Evolutionary conservation across 441 rosid genomes (phyloP), one percentile per base, ranked within the genome.

Genomic region (Erodium moschatum): DNA sequence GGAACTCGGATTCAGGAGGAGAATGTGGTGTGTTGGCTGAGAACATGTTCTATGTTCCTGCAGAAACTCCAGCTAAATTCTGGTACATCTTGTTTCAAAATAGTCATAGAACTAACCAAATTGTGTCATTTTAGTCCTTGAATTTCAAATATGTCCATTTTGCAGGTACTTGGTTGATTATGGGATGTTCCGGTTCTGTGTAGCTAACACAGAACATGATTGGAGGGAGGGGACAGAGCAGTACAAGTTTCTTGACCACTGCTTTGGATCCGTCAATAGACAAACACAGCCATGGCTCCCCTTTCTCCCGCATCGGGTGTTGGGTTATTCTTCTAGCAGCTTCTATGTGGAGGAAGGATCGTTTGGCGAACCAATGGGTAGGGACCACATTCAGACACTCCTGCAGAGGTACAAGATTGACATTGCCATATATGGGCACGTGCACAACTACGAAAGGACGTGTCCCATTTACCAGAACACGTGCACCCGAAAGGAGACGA

Each of bases 21-120:
- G 97, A 93, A 78, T 93, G 97, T 60, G 97, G 97, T 60, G 98
- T 93, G 72, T 87, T 68, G 18, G 88, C 97, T 33, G 91, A 90
- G 86, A 90, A 90, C 62, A 88, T 88, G 88, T 93, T 85, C 77
- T 89, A 83, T 72, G 86, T 85, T 75, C 97, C 97, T 54, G 91
- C 97, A 2, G 91, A 89, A 76, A 91, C 91, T 85, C 79, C 81
- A 76, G 97, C 97, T 19, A 93, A 93, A 72, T 93, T 86, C 75
- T 93, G 97, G 98, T 91, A 79, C 75, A 33, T 33, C 38, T 33
- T 33, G 38, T 33, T 33, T 33, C 38, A 33, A 33, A 5, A 33
- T 3, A 33, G 38, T 33, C 27, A 54, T 18, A 19, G 33, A 19
- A 44, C 50, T 44, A 11, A 44, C 54, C 11, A 12, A 9, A 46